These are phyloP conservation scores for Pyrenochaeta sp. DNA, from an alignment of 2,329 filamentous ascomycete species.

Conservation along the genomic window DNA sequence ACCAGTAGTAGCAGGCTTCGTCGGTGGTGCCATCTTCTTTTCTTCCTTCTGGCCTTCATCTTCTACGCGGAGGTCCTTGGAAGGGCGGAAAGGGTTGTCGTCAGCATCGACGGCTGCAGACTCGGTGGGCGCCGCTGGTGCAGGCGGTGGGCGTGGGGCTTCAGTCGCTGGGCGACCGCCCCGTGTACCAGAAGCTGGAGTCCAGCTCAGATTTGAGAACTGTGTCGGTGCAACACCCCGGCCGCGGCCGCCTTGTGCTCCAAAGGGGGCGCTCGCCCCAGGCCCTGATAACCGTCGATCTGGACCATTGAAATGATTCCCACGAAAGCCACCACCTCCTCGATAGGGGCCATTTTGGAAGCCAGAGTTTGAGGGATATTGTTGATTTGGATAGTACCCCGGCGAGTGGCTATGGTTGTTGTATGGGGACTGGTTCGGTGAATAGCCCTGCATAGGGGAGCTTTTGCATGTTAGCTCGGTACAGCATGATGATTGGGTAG, in stretches of 20 bases:
- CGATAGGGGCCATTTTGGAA: conserved; percentile 59
- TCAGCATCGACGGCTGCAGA: conserved; percentile 59
- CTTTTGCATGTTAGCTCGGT: conserved; percentile 43
- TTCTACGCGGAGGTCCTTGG: conserved; percentile 72
- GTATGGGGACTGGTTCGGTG: conserved; percentile 64
- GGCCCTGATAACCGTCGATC: conserved; percentile 58
- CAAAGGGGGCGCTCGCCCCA: conserved; percentile 52
- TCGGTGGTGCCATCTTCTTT: conserved; percentile 63
- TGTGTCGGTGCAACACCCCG: conserved; percentile 58
- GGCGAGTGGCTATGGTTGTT: conserved; percentile 11
- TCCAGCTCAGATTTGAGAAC: conserved; percentile 78
- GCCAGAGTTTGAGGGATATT: conserved; percentile 63
- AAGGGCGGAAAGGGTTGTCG: conserved; percentile 69
- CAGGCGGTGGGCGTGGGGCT: conserved; percentile 40
- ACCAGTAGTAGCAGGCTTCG: conserved; percentile 59
- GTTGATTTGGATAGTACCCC: conserved; percentile 28
- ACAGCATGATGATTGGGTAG: background rate
- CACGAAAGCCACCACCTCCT: conserved; percentile 66
- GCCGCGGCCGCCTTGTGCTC: conserved; percentile 59
- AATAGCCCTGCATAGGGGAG: conserved; percentile 65
- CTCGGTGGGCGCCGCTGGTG: conserved; percentile 21
- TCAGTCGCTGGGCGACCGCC: conserved; percentile 59
- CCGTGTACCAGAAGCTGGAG: conserved; percentile 63
- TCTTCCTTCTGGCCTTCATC: conserved; percentile 64
- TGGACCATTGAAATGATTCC: conserved; percentile 56